phyloP scores from a whole-genome alignment of 805 yeast species.

The Candida michaelii region DNA sequence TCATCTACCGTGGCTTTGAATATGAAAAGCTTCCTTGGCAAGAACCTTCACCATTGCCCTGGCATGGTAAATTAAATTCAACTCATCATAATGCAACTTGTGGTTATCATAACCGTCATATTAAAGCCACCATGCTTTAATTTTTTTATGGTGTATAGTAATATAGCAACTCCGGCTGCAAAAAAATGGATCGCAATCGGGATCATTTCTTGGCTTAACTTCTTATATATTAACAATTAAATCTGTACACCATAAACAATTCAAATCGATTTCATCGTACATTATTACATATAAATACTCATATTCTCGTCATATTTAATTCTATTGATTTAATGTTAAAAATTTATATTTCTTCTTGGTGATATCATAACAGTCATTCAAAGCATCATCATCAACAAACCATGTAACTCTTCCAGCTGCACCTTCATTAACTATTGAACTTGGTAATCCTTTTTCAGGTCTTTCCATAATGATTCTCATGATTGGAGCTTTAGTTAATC shows the following conservation, averaged over 20 bases:
- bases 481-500: constrained; percentile 91
- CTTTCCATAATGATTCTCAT: constrained; percentile 91
- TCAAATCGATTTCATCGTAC: background rate
- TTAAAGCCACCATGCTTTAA: background rate
- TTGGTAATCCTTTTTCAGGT: constrained; percentile 95
- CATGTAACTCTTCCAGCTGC: constrained; percentile 97
- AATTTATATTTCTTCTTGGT: constrained; percentile 72
- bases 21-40: background rate
- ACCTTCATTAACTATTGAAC: constrained; percentile 88
- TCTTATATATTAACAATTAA: background rate
- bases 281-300: constrained; percentile 6
- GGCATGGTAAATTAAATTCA: background rate
- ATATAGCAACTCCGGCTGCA: background rate
- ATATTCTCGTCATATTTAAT: constrained; percentile 4
- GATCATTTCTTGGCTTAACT: background rate
- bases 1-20: background rate
- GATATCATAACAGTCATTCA: constrained; percentile 69
- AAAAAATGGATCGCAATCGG: background rate
- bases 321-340: constrained; percentile 29
- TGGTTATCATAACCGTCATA: background rate
- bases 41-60: background rate
- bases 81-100: background rate
- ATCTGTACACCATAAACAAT: too few species aligned
- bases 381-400: constrained; percentile 96
- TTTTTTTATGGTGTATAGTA: too few species aligned